Conservation (phyloP, 257 asterid genomes). For the Osmanthus fragrans region DNA sequence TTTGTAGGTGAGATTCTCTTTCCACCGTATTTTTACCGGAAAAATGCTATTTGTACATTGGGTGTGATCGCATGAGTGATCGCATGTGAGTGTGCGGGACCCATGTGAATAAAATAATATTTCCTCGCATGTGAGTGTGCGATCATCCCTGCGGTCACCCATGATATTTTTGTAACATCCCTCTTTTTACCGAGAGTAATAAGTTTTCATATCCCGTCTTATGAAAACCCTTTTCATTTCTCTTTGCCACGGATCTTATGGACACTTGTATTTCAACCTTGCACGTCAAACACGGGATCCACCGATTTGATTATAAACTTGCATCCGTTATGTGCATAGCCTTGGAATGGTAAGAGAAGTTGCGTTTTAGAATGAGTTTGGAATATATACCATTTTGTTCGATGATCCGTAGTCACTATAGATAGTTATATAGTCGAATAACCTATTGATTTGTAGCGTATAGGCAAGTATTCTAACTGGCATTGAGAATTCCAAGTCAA, state of each 20-base stretch:
- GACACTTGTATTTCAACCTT: background rate
- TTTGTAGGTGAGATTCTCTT: background rate
- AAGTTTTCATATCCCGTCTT: background rate
- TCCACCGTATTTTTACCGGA: constrained; percentile 21
- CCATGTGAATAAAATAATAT: too few species aligned
- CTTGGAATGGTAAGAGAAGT: background rate
- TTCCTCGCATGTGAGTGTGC: too few species aligned
- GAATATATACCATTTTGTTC: background rate
- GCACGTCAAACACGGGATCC: background rate
- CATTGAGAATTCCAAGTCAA: background rate
- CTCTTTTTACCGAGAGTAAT: background rate
- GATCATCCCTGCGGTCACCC: too few species aligned
- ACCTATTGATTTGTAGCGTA: background rate
- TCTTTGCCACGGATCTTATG: background rate
- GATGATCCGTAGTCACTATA: too few species aligned
- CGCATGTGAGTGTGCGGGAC: too few species aligned
- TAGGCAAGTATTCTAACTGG: background rate
- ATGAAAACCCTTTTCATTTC: background rate
- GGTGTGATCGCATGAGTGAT: too few species aligned
- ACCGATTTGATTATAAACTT: background rate
- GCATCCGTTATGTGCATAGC: background rate
- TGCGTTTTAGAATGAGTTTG: background rate
- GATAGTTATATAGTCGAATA: background rate
- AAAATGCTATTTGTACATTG: too few species aligned
- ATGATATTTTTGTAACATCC: too few species aligned